Conservation (phyloP, 1,139 yeast species). For the Zhuliangozyma parablackwelliae region DNA sequence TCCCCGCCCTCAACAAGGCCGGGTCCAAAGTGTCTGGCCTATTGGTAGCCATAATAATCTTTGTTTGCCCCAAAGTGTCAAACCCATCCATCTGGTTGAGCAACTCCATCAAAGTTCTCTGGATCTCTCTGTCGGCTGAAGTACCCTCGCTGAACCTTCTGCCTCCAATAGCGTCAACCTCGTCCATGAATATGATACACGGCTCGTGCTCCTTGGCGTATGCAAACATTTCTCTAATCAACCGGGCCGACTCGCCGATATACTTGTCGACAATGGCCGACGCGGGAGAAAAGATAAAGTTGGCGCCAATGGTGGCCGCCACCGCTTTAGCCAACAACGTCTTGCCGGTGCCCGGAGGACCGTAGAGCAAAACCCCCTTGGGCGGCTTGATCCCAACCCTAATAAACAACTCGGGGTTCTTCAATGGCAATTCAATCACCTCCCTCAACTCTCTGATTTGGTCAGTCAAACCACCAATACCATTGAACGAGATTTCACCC, state of each 20-base stretch:
- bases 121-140: constrained; percentile 97
- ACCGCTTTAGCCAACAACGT: constrained; percentile 95
- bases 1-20: constrained; percentile 97
- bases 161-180: constrained; percentile 98
- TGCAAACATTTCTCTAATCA: constrained; percentile 97
- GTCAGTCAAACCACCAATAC: constrained; percentile 95
- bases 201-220: constrained; percentile 99
- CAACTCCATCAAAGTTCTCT: constrained; percentile 96
- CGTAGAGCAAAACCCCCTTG: constrained; percentile 92
- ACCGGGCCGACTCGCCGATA: constrained; percentile 96
- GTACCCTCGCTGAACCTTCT: constrained; percentile 98
- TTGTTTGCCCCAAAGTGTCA: constrained; percentile 94
- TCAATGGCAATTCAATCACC: constrained; percentile 94
- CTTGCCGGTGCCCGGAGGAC: constrained; percentile 99
- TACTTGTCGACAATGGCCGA: constrained; percentile 98
- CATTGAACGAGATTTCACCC: constrained; percentile 90
- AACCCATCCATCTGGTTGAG: constrained; percentile 99
- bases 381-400: constrained; percentile 98
- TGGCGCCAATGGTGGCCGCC: constrained; percentile 98
- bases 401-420: constrained; percentile 92
- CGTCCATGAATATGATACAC: constrained; percentile 98
- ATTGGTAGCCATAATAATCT: constrained; percentile 98
- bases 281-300: constrained; percentile 96
- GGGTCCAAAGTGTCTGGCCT: constrained; percentile 99
- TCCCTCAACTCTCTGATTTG: constrained; percentile 96